phyloP scores from a whole-genome alignment of 2,329 filamentous ascomycete genomes.

The Penicillium rolfsii region DNA sequence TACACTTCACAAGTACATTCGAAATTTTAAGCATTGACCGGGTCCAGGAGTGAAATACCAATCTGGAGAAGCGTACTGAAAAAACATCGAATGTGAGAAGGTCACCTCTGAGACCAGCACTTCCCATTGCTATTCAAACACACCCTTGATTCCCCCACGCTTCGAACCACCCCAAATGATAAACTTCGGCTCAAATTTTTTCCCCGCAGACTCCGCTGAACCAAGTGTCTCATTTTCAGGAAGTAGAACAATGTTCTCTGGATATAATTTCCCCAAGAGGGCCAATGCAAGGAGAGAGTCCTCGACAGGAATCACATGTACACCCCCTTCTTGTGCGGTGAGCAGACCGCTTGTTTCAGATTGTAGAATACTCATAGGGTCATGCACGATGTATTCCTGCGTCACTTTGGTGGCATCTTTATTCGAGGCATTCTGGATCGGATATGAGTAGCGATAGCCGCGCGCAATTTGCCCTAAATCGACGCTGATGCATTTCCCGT shows the following conservation, averaged over 20 bases:
- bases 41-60: too few species aligned
- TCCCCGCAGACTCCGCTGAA: slow-evolving; percentile 20
- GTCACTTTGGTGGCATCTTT: not conserved
- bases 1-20: not conserved
- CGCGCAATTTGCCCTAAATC: slow-evolving; percentile 30
- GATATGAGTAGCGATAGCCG: slow-evolving; percentile 29
- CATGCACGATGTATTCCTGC: not conserved
- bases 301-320: slow-evolving; percentile 25
- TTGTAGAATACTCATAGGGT: slow-evolving; percentile 7
- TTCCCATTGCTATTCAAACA: not conserved
- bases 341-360: slow-evolving; percentile 7
- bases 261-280: slow-evolving; percentile 30
- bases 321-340: slow-evolving; percentile 14
- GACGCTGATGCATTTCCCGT: slow-evolving; percentile 15
- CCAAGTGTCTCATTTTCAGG: slow-evolving; percentile 9
- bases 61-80: not conserved
- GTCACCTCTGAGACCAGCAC: not conserved
- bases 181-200: slow-evolving; percentile 27
- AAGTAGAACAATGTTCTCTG: slow-evolving; percentile 28
- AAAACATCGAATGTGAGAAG: not conserved
- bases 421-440: slow-evolving; percentile 1
- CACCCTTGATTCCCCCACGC: slow-evolving; percentile 8
- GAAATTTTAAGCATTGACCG: too few species aligned
- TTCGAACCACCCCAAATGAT: slow-evolving; percentile 26
- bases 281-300: slow-evolving; percentile 23